Conservation (phyloP, 2,329 filamentous ascomycete species). For the Elsinoe australis region DNA sequence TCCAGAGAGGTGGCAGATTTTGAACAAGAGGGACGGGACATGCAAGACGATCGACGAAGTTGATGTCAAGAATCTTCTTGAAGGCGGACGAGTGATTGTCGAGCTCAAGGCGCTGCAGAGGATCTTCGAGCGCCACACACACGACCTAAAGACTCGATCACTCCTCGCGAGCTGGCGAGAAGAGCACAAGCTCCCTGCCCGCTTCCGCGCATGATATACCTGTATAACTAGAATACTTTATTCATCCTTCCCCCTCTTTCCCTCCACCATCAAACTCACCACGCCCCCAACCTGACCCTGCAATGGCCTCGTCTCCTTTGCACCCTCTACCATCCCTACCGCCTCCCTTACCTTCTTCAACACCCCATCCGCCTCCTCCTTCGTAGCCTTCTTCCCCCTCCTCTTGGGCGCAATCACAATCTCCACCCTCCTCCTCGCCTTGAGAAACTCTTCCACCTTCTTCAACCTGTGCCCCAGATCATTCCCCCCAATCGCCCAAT, state of each 20-base stretch:
- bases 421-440: constrained; percentile 68
- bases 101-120: constrained; percentile 71
- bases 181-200: constrained; percentile 1
- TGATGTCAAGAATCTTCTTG: constrained; percentile 89
- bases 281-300: constrained; percentile 42
- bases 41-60: constrained; percentile 68
- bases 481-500: constrained; percentile 73
- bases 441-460: constrained; percentile 60
- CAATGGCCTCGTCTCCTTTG: constrained; percentile 40
- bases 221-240: constrained; percentile 1
- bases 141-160: constrained; percentile 38
- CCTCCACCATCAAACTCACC: constrained; percentile 42
- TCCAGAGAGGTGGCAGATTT: constrained; percentile 23
- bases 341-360: constrained; percentile 45
- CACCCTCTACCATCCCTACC: constrained; percentile 37
- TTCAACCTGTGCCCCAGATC: constrained; percentile 67
- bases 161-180: constrained; percentile 9
- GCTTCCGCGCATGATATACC: constrained; percentile 4
- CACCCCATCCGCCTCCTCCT: constrained; percentile 54
- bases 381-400: constrained; percentile 51
- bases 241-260: constrained; percentile 21
- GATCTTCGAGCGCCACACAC: constrained; percentile 66
- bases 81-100: constrained; percentile 75
- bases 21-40: constrained; percentile 56
- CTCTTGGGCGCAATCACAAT: constrained; percentile 62